These are phyloP conservation scores for Glycyrrhiza uralensis DNA, from an alignment of 306 rosid genomes.

Conservation along the genomic window DNA sequence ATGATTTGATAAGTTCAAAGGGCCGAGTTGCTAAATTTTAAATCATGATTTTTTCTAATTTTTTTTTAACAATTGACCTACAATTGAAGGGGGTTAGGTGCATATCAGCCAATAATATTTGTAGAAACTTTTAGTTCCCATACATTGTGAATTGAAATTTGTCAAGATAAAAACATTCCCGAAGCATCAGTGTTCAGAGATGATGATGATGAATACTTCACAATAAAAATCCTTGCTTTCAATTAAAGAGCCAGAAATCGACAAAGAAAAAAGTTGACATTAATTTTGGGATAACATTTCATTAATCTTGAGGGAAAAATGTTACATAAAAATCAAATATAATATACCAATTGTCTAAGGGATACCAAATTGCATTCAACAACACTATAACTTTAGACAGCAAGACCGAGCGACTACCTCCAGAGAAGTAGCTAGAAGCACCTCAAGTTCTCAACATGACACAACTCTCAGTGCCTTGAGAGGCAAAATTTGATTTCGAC, in stretches of 20 bases:
- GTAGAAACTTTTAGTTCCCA: not conserved
- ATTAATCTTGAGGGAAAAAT: constrained; percentile 22
- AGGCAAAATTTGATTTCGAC: constrained; percentile 67
- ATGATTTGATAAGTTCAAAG: not conserved
- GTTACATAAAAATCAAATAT: constrained; percentile 47
- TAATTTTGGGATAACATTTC: constrained; percentile 19
- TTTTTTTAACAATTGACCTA: not conserved
- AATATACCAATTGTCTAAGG: constrained; percentile 40
- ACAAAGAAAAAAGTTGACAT: not conserved
- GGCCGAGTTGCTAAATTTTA: not conserved
- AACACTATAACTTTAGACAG: constrained; percentile 42
- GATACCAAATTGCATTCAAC: constrained; percentile 34
- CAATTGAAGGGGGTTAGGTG: not conserved
- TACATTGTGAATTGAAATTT: not conserved
- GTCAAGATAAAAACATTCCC: not conserved
- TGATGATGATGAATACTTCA: not conserved
- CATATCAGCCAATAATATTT: not conserved
- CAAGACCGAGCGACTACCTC: constrained; percentile 32
- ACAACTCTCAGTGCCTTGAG: constrained; percentile 49
- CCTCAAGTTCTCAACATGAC: constrained; percentile 47
- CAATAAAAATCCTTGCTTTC: not conserved
- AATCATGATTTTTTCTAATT: not conserved
- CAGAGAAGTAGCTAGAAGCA: constrained; percentile 33
- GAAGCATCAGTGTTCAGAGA: not conserved
- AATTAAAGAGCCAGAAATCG: not conserved